phyloP scores from a whole-genome alignment of 768 basidiomycete species.

The Sporobolomyces pararoseus region DNA sequence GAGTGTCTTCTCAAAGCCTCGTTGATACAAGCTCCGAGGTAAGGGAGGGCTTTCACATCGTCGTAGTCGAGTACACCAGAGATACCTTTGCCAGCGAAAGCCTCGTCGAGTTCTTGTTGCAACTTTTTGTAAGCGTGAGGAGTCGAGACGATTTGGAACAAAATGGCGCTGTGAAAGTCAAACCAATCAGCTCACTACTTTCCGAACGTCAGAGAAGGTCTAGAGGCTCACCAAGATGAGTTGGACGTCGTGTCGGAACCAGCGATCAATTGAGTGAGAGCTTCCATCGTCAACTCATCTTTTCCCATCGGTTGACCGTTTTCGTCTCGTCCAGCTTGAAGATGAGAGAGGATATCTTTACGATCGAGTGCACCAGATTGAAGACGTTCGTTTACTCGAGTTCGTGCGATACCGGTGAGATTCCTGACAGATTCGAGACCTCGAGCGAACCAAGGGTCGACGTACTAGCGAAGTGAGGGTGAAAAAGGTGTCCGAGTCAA shows the following conservation, averaged over 20 bases:
- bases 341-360: constrained; percentile 73
- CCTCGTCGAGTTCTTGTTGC: constrained; percentile 67
- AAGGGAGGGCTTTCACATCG: constrained; percentile 62
- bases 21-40: constrained; percentile 80
- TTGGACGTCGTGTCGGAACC: constrained; percentile 92
- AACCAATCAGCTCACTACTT: too few relatives aligned
- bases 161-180: constrained; percentile 58
- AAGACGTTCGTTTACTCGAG: constrained; percentile 66
- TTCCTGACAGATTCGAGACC: constrained; percentile 55
- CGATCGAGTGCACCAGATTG: constrained; percentile 61
- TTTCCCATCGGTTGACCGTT: constrained; percentile 72
- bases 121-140: constrained; percentile 65
- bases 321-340: constrained; percentile 72
- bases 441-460: constrained; percentile 66
- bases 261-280: constrained; percentile 59
- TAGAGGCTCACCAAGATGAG: constrained; percentile 60
- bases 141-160: constrained; percentile 72
- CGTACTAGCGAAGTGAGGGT: too few relatives aligned
- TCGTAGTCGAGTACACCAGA: constrained; percentile 57
- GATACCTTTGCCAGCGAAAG: constrained; percentile 48
- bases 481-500: background rate
- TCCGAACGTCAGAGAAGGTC: too few relatives aligned
- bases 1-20: constrained; percentile 81
- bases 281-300: constrained; percentile 80
- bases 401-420: constrained; percentile 59